Evolutionary conservation across 768 basidiomycete species (phyloP).

Genomic region (Suillus alpinus): DNA sequence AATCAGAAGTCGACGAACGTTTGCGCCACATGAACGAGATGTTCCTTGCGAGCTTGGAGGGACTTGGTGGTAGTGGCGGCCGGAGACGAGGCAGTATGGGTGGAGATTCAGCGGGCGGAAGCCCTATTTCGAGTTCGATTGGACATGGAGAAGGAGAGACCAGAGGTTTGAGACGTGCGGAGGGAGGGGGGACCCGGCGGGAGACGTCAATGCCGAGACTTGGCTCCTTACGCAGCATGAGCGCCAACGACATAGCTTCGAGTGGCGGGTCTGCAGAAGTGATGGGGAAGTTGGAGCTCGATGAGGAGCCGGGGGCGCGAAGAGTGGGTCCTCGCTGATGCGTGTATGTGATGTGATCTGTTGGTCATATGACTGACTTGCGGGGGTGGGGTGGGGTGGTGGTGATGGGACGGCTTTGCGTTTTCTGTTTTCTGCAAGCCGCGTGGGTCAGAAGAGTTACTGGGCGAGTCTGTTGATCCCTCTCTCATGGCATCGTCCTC

Average conservation of each 20-base stretch:
- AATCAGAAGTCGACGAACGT: slow-evolving; percentile 63
- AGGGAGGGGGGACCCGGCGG: neutral
- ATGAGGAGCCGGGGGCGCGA: slow-evolving; percentile 20
- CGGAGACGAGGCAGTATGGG: slow-evolving; percentile 22
- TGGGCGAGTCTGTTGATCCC: neutral
- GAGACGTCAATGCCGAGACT: slow-evolving; percentile 18
- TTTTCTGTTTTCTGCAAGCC: neutral
- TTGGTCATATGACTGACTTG: neutral
- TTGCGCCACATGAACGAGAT: slow-evolving; percentile 64
- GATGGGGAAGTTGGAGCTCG: slow-evolving; percentile 35
- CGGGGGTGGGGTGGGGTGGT: neutral
- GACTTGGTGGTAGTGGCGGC: slow-evolving; percentile 46
- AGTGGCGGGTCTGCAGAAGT: slow-evolving; percentile 35
- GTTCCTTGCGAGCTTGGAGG: slow-evolving; percentile 63
- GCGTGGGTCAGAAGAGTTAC: neutral
- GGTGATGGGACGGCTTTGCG: neutral
- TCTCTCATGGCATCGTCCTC: neutral
- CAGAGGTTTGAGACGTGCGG: neutral
- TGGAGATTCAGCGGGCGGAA: slow-evolving; percentile 13
- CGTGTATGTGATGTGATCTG: neutral
- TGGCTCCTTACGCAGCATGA: slow-evolving; percentile 31
- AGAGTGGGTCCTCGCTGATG: neutral
- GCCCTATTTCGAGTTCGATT: slow-evolving; percentile 6
- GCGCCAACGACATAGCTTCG: slow-evolving; percentile 16
- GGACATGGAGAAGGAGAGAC: slow-evolving; percentile 4